A percentile compares a stretch with the other conserved stretches of the same genome.
Conservation (phyloP, 192 early-diverging fungal species). For the Allomyces javanicus region DNA sequence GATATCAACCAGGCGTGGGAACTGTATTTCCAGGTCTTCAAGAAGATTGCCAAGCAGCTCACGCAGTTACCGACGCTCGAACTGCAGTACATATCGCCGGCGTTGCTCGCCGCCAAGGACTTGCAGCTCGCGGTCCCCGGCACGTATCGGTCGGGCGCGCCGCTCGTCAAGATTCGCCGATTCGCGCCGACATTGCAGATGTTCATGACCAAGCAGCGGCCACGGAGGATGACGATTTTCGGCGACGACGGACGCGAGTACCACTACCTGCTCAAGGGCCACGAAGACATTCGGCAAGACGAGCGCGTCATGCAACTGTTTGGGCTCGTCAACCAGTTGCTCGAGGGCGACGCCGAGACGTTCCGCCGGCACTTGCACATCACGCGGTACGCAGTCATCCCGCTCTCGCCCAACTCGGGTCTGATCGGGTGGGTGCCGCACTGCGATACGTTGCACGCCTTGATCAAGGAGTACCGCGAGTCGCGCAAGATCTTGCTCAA, state of each 20-base stretch:
- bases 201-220: conserved; percentile 80
- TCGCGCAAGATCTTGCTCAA: conserved; percentile 59
- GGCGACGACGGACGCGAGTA: conserved; percentile 82
- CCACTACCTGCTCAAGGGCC: conserved; percentile 82
- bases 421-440: conserved; percentile 84
- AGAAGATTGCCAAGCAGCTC: conserved; percentile 59
- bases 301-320: conserved; percentile 98
- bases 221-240: conserved; percentile 59
- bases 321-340: conserved; percentile 82
- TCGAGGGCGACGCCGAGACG: conserved; percentile 62
- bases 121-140: conserved; percentile 61
- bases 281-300: conserved; percentile 94
- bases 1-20: conserved; percentile 89
- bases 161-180: conserved; percentile 66
- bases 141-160: conserved; percentile 65
- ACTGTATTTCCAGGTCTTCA: conserved; percentile 57
- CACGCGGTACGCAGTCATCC: conserved; percentile 73
- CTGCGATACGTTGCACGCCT: conserved; percentile 66
- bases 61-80: conserved; percentile 63
- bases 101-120: conserved; percentile 56
- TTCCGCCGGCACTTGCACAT: conserved; percentile 80
- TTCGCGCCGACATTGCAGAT: conserved; percentile 68
- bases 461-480: conserved; percentile 73
- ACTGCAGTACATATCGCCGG: conserved; percentile 76
- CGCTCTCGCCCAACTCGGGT: conserved; percentile 84